phyloP scores from a whole-genome alignment of 2,329 filamentous ascomycete species.

The Microdochium bolleyi region DNA sequence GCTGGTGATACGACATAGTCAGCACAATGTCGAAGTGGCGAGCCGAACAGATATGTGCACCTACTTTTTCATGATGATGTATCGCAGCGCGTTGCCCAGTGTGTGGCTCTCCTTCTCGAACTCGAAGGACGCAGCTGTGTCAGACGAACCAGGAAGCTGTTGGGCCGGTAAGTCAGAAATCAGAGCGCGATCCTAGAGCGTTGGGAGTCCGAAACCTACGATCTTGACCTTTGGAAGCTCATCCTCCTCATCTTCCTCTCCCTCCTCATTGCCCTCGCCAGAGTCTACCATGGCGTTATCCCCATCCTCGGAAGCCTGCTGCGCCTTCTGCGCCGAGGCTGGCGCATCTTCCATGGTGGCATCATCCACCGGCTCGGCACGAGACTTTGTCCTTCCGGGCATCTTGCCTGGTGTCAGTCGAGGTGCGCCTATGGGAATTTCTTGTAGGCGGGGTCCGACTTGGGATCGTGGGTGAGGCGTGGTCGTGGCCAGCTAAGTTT shows the following conservation, averaged over 20 bases:
- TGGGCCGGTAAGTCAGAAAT: not conserved
- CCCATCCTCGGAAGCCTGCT: slow-evolving; percentile 39
- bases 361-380: slow-evolving; percentile 11
- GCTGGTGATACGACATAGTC: slow-evolving; percentile 36
- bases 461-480: too few relatives aligned
- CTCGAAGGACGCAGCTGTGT: slow-evolving; percentile 89
- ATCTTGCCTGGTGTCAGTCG: slow-evolving; percentile 6
- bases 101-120: slow-evolving; percentile 94
- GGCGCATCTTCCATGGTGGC: slow-evolving; percentile 20
- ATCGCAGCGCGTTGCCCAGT: slow-evolving; percentile 85
- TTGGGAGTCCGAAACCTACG: slow-evolving; percentile 30
- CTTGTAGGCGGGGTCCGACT: not conserved
- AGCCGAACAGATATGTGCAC: slow-evolving; percentile 16
- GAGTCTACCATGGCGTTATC: slow-evolving; percentile 19
- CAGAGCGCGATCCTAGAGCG: not conserved
- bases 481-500: too few relatives aligned
- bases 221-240: slow-evolving; percentile 55
- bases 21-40: slow-evolving; percentile 1
- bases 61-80: slow-evolving; percentile 98
- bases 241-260: slow-evolving; percentile 33
- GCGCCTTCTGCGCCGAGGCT: slow-evolving; percentile 17
- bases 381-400: slow-evolving; percentile 13
- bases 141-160: slow-evolving; percentile 76
- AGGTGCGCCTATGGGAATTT: not conserved
- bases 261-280: slow-evolving; percentile 22